A percentile compares a stretch with the other conserved stretches of the same genome.
These are phyloP conservation scores for Cladobotryum mycophilum DNA, from an alignment of 2,329 filamentous ascomycete species.

Conservation along the genomic window DNA sequence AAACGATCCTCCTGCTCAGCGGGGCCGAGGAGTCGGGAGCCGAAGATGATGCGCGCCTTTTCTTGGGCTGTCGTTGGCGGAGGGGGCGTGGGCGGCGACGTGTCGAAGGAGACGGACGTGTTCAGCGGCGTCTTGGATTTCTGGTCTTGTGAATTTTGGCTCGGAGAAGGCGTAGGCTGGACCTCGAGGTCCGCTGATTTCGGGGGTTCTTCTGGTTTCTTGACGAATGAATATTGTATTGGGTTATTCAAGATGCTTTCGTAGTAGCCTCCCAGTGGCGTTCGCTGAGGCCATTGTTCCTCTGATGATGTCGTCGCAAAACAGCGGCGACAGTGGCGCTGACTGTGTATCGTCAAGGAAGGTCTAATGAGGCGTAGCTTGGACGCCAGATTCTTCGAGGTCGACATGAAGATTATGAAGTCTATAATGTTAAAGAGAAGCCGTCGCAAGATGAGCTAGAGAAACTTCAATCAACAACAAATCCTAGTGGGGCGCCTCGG, in stretches of 20 bases:
- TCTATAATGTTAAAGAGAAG: background rate
- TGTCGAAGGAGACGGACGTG: conserved; percentile 2
- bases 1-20: conserved; percentile 58
- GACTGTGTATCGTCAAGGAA: conserved; percentile 12
- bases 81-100: conserved; percentile 8
- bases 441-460: conserved; percentile 7
- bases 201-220: conserved; percentile 40
- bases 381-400: conserved; percentile 24
- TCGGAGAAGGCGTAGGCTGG: conserved; percentile 23
- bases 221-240: conserved; percentile 30
- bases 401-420: conserved; percentile 21
- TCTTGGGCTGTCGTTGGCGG: conserved; percentile 41
- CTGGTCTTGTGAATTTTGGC: conserved; percentile 18
- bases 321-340: conserved; percentile 16
- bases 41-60: conserved; percentile 68
- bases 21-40: conserved; percentile 69
- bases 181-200: conserved; percentile 28
- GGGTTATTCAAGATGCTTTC: conserved; percentile 47
- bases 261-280: conserved; percentile 54
- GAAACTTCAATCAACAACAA: no score
- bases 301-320: conserved; percentile 22
- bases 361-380: conserved; percentile 24
- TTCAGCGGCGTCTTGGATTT: conserved; percentile 10
- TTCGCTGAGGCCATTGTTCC: conserved; percentile 30
- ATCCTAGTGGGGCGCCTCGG: conserved; percentile 16